A percentile compares a stretch with the other conserved stretches of the same genome.
phyloP scores from a whole-genome alignment of 371 early-diverging fungal genomes.

The Umbelopsis sp. region DNA sequence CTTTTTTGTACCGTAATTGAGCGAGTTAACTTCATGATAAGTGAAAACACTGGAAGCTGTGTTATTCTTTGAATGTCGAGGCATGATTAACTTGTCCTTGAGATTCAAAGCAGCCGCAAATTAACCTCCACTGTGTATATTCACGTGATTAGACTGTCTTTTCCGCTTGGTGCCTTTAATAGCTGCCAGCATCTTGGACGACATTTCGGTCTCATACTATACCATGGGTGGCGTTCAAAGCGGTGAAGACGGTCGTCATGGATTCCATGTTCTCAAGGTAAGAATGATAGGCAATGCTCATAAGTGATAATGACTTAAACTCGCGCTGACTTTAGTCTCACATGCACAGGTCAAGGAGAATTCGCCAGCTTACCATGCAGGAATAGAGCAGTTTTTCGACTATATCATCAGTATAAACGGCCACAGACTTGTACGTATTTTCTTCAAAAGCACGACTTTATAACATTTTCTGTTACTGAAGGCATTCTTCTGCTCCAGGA shows the following conservation, averaged over 20 bases:
- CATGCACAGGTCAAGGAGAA: conserved; percentile 59
- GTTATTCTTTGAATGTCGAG: conserved; percentile 96
- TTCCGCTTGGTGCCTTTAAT: neutral
- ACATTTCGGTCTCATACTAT: conserved; percentile 3
- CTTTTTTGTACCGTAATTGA: conserved; percentile 92
- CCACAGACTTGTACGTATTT: conserved; percentile 45
- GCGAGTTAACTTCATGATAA: conserved; percentile 84
- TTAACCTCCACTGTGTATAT: neutral
- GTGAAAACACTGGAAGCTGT: conserved; percentile 95
- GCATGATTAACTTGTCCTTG: conserved; percentile 50
- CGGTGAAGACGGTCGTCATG: conserved; percentile 48
- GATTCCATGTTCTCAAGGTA: conserved; percentile 56
- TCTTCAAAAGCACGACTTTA: neutral
- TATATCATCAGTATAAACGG: conserved; percentile 74
- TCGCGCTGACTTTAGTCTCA: neutral
- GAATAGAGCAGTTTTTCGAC: conserved; percentile 79
- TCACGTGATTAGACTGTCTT: conserved; percentile 9
- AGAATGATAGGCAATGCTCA: neutral
- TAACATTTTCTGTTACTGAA: neutral
- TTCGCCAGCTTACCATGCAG: conserved; percentile 72
- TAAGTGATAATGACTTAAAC: conserved; percentile 9
- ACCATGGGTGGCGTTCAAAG: conserved; percentile 50
- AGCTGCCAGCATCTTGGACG: neutral
- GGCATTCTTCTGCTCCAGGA: conserved; percentile 24
- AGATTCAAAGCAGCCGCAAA: neutral